Conservation (phyloP, 768 basidiomycete genomes). For the Tremella yokohamensis region DNA sequence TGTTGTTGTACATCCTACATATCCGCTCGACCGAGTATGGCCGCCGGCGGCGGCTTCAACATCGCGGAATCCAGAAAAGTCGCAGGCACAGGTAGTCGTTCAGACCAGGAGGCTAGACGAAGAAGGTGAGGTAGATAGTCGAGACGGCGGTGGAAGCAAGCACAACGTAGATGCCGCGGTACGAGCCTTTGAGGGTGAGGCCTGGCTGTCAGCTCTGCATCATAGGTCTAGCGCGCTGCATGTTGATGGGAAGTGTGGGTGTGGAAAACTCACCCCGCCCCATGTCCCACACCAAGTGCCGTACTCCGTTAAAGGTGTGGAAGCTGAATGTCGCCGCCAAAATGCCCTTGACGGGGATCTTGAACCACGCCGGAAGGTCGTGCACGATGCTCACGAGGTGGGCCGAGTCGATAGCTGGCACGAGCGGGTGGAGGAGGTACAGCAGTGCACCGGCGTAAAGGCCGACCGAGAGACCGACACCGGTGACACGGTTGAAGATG, state of each 20-base stretch:
- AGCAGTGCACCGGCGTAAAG: slow-evolving; percentile 83
- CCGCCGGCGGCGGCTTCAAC: background rate
- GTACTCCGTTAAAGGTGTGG: slow-evolving; percentile 83
- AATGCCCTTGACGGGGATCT: slow-evolving; percentile 69
- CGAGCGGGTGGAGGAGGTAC: slow-evolving; percentile 74
- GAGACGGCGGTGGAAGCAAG: slow-evolving; percentile 72
- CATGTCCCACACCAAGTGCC: slow-evolving; percentile 86
- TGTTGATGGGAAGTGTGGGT: background rate
- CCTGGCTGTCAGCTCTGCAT: slow-evolving; percentile 56
- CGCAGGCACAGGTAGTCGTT: background rate
- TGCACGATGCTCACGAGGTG: slow-evolving; percentile 70
- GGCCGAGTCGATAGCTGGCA: slow-evolving; percentile 65
- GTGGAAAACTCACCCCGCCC: slow-evolving; percentile 67
- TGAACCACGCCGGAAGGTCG: slow-evolving; percentile 69
- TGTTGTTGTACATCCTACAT: slow-evolving; percentile 12
- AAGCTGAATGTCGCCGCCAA: slow-evolving; percentile 85
- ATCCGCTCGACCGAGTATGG: background rate
- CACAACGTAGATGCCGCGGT: slow-evolving; percentile 77
- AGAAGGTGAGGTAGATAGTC: slow-evolving; percentile 66
- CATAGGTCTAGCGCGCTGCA: background rate
- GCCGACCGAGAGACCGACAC: slow-evolving; percentile 66
- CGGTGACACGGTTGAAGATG: slow-evolving; percentile 82
- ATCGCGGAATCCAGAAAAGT: background rate
- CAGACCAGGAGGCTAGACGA: slow-evolving; percentile 25
- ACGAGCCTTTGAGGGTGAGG: slow-evolving; percentile 72